Conservation (phyloP, 1,139 yeast genomes). For the Yarrowia galli region DNA sequence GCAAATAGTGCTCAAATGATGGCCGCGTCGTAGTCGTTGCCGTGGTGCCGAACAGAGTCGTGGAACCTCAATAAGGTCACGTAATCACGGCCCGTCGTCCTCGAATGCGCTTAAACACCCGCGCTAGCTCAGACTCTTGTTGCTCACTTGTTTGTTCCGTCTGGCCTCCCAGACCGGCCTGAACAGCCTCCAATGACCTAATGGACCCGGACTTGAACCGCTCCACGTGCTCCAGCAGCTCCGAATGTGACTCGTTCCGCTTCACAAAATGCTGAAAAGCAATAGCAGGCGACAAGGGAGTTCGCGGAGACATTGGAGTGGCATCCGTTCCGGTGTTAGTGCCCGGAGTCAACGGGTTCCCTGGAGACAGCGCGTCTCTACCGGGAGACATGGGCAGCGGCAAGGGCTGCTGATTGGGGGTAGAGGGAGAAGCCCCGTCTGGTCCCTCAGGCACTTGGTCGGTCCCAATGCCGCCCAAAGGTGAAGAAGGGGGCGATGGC, state of each 20-base stretch:
- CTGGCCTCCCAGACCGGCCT: not conserved
- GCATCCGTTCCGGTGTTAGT: constrained; percentile 8
- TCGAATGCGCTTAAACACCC: constrained; percentile 31
- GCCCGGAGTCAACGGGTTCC: constrained; percentile 3
- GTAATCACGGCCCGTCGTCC: constrained; percentile 15
- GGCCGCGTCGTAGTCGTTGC: too few relatives aligned
- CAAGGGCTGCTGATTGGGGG: not conserved
- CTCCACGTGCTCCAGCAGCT: constrained; percentile 25
- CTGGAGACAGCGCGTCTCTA: constrained; percentile 3
- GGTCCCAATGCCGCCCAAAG: not conserved
- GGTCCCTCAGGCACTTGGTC: not conserved
- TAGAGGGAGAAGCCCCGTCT: not conserved
- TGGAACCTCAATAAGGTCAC: not conserved
- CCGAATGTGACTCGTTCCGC: constrained; percentile 1
- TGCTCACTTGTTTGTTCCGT: not conserved
- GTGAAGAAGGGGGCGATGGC: constrained; percentile 28
- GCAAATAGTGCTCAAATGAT: not conserved
- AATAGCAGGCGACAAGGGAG: constrained; percentile 1
- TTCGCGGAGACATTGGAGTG: constrained; percentile 14
- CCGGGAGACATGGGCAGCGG: constrained; percentile 23
- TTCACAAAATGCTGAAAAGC: not conserved
- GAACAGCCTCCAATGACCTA: constrained; percentile 17
- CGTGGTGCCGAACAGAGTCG: too few relatives aligned
- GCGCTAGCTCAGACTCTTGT: constrained; percentile 29
- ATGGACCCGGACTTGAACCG: constrained; percentile 21